A percentile compares a stretch with the other conserved stretches of the same genome.
Conservation (phyloP, 148 eudicot species). For the Drosera capensis region DNA sequence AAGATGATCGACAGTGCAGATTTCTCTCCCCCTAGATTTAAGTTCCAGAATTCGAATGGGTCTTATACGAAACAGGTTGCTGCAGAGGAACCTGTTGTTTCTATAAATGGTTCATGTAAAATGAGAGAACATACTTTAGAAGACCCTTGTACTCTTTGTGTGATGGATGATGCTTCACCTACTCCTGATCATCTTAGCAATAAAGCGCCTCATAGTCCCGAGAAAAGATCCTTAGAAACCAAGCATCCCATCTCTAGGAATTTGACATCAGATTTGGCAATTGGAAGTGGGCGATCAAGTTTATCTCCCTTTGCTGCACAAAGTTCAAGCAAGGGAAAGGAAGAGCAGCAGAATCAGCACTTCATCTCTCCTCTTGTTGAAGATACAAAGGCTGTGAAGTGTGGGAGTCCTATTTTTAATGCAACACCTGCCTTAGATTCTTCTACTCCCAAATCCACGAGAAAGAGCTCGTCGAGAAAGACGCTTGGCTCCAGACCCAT, state of each 20-base stretch:
- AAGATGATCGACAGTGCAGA: slow-evolving; percentile 18
- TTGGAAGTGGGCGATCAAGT: neutral
- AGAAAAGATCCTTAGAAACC: neutral
- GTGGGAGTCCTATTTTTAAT: slow-evolving; percentile 13
- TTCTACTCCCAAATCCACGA: slow-evolving; percentile 22
- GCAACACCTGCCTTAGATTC: slow-evolving; percentile 16
- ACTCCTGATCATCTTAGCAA: no score
- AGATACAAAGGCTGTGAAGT: slow-evolving; percentile 15
- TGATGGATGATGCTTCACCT: no score
- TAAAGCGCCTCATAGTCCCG: neutral
- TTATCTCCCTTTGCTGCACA: neutral
- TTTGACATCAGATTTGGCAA: neutral
- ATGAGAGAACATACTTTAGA: slow-evolving; percentile 5
- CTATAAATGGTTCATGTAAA: neutral
- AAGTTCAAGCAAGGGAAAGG: neutral
- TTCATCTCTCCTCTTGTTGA: slow-evolving; percentile 10
- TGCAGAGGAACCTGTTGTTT: slow-evolving; percentile 11
- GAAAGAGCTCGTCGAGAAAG: slow-evolving; percentile 42
- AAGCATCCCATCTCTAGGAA: neutral
- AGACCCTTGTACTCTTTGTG: no score
- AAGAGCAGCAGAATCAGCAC: neutral
- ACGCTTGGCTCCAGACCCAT: slow-evolving; percentile 39
- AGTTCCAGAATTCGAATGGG: slow-evolving; percentile 19
- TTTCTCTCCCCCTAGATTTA: slow-evolving; percentile 23
- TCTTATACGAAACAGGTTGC: slow-evolving; percentile 13